Percentiles rank a stretch among this genome's conserved stretches.
Evolutionary conservation across 208 protist species (phyloP).

Genomic region (Novymonas esmeraldas): DNA sequence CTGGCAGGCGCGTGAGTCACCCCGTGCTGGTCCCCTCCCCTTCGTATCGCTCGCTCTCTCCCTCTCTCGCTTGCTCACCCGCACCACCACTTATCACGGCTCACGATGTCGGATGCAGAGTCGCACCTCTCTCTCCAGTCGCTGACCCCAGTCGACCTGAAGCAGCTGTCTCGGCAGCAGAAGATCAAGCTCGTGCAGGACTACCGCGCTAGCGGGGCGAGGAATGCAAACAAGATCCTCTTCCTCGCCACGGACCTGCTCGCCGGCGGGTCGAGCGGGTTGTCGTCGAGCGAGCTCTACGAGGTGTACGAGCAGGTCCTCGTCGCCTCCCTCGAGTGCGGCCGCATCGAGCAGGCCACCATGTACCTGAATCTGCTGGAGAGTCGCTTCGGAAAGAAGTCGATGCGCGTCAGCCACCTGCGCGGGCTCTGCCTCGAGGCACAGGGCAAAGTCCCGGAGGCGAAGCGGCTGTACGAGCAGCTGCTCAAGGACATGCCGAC

Average conservation of each 20-base stretch:
- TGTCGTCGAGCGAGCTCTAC: slow-evolving; percentile 56
- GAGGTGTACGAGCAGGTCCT: slow-evolving; percentile 82
- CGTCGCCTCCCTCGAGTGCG: slow-evolving; percentile 80
- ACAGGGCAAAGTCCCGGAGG: slow-evolving; percentile 60
- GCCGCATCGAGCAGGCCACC: slow-evolving; percentile 52
- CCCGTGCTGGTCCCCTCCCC: background rate
- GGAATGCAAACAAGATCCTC: slow-evolving; percentile 70
- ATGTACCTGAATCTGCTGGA: slow-evolving; percentile 73
- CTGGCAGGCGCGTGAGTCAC: background rate
- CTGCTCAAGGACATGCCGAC: slow-evolving; percentile 61
- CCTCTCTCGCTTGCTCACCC: background rate
- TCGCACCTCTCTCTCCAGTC: slow-evolving; percentile 36
- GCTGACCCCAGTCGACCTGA: slow-evolving; percentile 74
- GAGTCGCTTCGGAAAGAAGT: slow-evolving; percentile 75
- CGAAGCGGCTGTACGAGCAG: slow-evolving; percentile 60
- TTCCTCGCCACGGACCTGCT: slow-evolving; percentile 80
- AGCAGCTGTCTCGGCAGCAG: slow-evolving; percentile 66
- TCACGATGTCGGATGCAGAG: slow-evolving; percentile 14
- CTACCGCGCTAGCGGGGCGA: slow-evolving; percentile 47
- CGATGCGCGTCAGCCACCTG: slow-evolving; percentile 72
- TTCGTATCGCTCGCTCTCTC: background rate
- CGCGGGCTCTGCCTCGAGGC: slow-evolving; percentile 80
- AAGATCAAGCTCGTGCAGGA: slow-evolving; percentile 66
- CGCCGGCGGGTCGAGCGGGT: slow-evolving; percentile 55
- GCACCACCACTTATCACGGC: background rate